Conservation (phyloP, 441 rosid genomes). For the Manihot esculenta region DNA sequence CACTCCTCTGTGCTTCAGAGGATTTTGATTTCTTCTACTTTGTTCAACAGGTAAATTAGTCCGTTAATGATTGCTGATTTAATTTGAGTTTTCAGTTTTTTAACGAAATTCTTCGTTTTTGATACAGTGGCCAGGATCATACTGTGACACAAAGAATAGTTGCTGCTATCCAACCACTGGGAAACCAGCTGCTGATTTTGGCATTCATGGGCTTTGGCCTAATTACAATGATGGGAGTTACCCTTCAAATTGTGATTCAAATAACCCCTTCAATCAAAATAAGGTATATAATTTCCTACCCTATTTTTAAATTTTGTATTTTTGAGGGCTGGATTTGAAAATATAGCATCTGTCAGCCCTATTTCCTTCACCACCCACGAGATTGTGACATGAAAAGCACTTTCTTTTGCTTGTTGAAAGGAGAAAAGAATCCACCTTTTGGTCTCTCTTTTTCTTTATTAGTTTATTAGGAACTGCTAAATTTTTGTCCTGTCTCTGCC, state of each 20-base stretch:
- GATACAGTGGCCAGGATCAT: conserved; percentile 88
- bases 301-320: neutral
- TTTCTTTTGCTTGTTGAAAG: neutral
- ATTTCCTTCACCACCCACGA: neutral
- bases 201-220: conserved; percentile 98
- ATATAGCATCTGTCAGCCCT: too few species aligned
- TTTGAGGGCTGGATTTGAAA: too few species aligned
- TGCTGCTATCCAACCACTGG: conserved; percentile 89
- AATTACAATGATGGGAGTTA: conserved; percentile 68
- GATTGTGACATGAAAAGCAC: neutral
- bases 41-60: conserved; percentile 60
- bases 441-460: neutral
- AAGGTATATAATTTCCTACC: conserved; percentile 43
- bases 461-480: neutral
- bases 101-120: neutral
- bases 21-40: conserved; percentile 91
- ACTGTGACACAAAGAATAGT: conserved; percentile 57
- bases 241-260: conserved; percentile 73
- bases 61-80: neutral
- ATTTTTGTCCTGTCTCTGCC: neutral
- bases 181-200: conserved; percentile 83
- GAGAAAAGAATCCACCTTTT: neutral
- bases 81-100: neutral
- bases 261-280: conserved; percentile 46
- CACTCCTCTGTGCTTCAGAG: conserved; percentile 44